These are phyloP conservation scores for Cochlearia excelsa DNA, from an alignment of 345 rosid species.

Conservation along the genomic window DNA sequence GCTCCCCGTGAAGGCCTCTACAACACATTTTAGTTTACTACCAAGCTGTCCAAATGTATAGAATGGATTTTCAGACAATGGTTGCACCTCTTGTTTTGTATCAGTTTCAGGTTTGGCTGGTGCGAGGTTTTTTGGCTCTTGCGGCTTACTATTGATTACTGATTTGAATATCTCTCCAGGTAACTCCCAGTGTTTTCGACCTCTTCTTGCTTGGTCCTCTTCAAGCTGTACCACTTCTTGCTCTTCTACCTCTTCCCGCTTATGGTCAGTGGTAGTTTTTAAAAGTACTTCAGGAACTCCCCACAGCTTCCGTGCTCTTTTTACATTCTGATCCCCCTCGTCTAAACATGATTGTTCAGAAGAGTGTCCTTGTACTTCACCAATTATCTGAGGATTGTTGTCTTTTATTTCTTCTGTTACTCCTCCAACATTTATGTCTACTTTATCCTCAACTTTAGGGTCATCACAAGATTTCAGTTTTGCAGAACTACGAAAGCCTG, in stretches of 20 bases:
- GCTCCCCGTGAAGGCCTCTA: slow-evolving; percentile 39
- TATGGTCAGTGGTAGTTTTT: slow-evolving; percentile 31
- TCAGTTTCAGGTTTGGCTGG: slow-evolving; percentile 36
- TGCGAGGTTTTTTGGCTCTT: slow-evolving; percentile 38
- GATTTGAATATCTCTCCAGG: slow-evolving; percentile 31
- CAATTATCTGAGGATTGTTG: slow-evolving; percentile 17
- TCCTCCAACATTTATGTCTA: slow-evolving; percentile 33
- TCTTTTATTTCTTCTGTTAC: slow-evolving; percentile 41
- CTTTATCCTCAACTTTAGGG: slow-evolving; percentile 35
- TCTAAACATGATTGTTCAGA: slow-evolving; percentile 26
- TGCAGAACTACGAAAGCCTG: slow-evolving; percentile 43
- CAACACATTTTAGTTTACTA: slow-evolving; percentile 34
- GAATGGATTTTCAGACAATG: slow-evolving; percentile 34
- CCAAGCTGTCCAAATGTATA: slow-evolving; percentile 38
- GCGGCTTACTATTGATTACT: slow-evolving; percentile 30
- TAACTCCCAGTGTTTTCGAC: slow-evolving; percentile 38
- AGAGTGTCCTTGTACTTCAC: slow-evolving; percentile 22
- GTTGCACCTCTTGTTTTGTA: slow-evolving; percentile 32
- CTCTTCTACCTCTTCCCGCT: slow-evolving; percentile 39
- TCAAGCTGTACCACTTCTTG: slow-evolving; percentile 35
- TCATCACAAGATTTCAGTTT: slow-evolving; percentile 40
- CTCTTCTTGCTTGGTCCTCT: slow-evolving; percentile 40
- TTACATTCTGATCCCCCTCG: slow-evolving; percentile 35
- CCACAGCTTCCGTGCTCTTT: slow-evolving; percentile 35
- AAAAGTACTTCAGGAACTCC: slow-evolving; percentile 29